phyloP scores from a whole-genome alignment of 306 rosid species.

The Luffa aegyptiaca region DNA sequence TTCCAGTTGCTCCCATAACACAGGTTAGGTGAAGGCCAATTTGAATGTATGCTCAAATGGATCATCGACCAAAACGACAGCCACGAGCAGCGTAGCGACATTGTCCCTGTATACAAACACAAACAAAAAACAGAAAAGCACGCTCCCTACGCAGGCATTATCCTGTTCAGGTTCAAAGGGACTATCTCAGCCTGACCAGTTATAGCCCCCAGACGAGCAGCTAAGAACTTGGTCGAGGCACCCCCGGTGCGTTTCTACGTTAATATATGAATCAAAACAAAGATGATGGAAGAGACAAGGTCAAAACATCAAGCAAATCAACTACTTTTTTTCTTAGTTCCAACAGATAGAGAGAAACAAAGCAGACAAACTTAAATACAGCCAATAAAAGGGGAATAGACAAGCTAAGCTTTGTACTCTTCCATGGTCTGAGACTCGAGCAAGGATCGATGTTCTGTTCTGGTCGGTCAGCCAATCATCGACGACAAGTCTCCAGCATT shows the following conservation, averaged over 20 bases:
- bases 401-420: constrained; percentile 40
- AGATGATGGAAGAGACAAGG: neutral
- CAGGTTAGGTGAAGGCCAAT: neutral
- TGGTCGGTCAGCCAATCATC: constrained; percentile 1
- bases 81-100: constrained; percentile 1
- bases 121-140: constrained; percentile 47
- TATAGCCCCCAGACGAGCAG: constrained; percentile 24
- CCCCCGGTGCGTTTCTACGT: constrained; percentile 95
- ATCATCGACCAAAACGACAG: constrained; percentile 21
- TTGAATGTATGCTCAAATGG: neutral
- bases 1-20: neutral
- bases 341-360: constrained; percentile 21
- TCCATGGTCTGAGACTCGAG: constrained; percentile 28
- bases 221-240: constrained; percentile 71
- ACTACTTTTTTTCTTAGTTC: constrained; percentile 27
- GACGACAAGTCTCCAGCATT: constrained; percentile 20
- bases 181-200: constrained; percentile 88
- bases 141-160: constrained; percentile 99
- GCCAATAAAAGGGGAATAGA: constrained; percentile 12
- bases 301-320: constrained; percentile 4
- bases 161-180: constrained; percentile 99
- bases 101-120: constrained; percentile 46
- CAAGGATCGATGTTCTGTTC: neutral
- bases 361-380: constrained; percentile 15
- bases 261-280: constrained; percentile 19